Conservation (phyloP, 257 asterid species). For the Fraxinus pennsylvanica region DNA sequence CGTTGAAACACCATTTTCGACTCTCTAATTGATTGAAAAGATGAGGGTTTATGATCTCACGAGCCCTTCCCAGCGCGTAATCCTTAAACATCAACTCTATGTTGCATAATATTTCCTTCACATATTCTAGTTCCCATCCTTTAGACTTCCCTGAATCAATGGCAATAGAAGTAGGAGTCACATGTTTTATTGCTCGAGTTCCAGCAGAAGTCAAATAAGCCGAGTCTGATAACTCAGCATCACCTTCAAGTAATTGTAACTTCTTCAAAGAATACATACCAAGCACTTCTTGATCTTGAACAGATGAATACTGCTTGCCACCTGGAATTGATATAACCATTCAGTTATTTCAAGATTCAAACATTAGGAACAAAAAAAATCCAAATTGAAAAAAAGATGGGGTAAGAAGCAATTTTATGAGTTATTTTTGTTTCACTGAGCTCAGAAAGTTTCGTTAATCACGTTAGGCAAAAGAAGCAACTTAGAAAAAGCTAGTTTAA, state of each 20-base stretch:
- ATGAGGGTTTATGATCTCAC: conserved; percentile 44
- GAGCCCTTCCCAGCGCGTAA: conserved; percentile 56
- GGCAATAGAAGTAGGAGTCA: conserved; percentile 1
- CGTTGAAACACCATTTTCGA: conserved; percentile 25
- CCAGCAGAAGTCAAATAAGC: conserved; percentile 58
- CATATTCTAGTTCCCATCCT: conserved; percentile 65
- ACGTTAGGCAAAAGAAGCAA: too few relatives aligned
- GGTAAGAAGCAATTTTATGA: too few relatives aligned
- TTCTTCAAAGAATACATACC: conserved; percentile 41
- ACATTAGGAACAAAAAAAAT: too few relatives aligned
- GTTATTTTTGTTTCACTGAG: too few relatives aligned
- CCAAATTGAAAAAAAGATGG: too few relatives aligned
- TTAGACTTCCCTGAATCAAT: conserved; percentile 14
- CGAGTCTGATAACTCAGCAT: conserved; percentile 70
- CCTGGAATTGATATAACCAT: conserved; percentile 43
- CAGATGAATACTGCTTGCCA: conserved; percentile 58
- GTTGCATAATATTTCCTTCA: conserved; percentile 59
- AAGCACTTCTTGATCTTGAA: conserved; percentile 54
- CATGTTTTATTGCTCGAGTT: not conserved
- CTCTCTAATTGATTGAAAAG: conserved; percentile 58
- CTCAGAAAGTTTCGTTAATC: too few relatives aligned
- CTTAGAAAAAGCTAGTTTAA: too few relatives aligned
- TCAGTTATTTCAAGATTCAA: not conserved
- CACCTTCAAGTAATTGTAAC: conserved; percentile 43
- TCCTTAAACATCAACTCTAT: conserved; percentile 58